Conservation (phyloP, 306 rosid genomes). For the Mimosa pudica region DNA sequence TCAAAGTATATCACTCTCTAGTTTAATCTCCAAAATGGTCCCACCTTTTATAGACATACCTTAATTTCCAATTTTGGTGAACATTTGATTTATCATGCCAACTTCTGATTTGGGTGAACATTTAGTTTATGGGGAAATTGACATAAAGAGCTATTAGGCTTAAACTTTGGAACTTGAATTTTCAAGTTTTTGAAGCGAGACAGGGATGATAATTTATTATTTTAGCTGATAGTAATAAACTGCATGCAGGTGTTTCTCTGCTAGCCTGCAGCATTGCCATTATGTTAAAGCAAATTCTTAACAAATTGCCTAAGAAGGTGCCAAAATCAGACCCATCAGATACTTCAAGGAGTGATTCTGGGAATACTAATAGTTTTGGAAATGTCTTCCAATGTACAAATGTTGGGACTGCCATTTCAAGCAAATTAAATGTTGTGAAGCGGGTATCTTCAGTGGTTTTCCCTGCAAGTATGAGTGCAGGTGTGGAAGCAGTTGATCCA, state of each 20-base stretch:
- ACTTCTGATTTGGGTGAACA: neutral
- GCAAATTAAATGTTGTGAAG: conserved; percentile 92
- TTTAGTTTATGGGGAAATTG: conserved; percentile 15
- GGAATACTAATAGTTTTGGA: conserved; percentile 61
- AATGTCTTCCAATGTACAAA: conserved; percentile 92
- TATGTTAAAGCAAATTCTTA: conserved; percentile 94
- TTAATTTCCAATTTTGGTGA: conserved; percentile 22
- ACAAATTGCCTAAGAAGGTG: conserved; percentile 84
- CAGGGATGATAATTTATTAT: conserved; percentile 18
- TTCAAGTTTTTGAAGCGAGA: conserved; percentile 9
- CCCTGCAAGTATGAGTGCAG: conserved; percentile 76
- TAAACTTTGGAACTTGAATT: neutral
- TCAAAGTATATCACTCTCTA: neutral
- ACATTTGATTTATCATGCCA: conserved; percentile 2
- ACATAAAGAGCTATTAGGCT: neutral
- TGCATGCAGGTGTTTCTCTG: conserved; percentile 41
- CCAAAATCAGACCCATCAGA: conserved; percentile 71
- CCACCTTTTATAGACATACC: neutral
- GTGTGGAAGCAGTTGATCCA: conserved; percentile 88
- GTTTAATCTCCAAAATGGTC: conserved; percentile 13
- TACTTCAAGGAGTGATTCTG: conserved; percentile 63
- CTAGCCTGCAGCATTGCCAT: conserved; percentile 45
- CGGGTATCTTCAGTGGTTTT: conserved; percentile 96
- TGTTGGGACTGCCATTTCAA: conserved; percentile 87
- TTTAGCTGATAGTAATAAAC: conserved; percentile 27